Evolutionary conservation across 768 basidiomycete species (phyloP), one percentile per base, ranked within the genome.

Genomic region (Austroboletus festivus): DNA sequence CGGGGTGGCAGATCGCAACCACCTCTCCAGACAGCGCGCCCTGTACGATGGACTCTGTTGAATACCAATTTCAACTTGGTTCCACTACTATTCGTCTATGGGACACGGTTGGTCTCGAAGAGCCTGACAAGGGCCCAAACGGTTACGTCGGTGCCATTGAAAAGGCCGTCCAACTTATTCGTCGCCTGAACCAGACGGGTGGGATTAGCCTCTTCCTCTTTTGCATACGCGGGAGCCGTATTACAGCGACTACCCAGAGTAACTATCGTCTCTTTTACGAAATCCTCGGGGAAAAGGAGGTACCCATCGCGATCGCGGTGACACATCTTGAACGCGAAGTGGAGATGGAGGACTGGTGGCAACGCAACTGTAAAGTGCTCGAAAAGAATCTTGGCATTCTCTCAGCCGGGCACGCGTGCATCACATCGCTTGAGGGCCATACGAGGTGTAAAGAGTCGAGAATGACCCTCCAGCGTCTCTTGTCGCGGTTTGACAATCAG

Each of bases 151-250:
- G 55, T 5, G 64, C 64, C 18, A 59, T 70, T 34, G 59, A 59
- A 18, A 60, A 68, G 20, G 60, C 68, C 5, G 59, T 67, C 18
- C 22, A 47, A 9, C 69, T 77, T 11, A 61, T 77, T 40, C 57
- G 58, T 23, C 51, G 52, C 12, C 54, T 76, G 28, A 58, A 57
- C 16, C 49, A 39, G 21, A 44, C 54, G 18, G 68, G 61, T 0
- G 75, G 75, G 0, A 60, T 75, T 44, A 69, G 58, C 54, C 64
- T 76, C 4, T 69, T 76, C 3, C 40, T 76, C 15, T 75, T 67
- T 51, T 68, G 68, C 33, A 70, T 76, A 38, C 68, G 71, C 12
- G 71, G 65, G 1, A 68, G 71, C 15, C 57, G 71, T 51, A 61
- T 74, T 23, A 61, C 60, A 6, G 54, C 54, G 24, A 61, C 58